These are phyloP conservation scores for Flaveria linearis DNA, from an alignment of 129 eudicot genomes.

Conservation along the genomic window DNA sequence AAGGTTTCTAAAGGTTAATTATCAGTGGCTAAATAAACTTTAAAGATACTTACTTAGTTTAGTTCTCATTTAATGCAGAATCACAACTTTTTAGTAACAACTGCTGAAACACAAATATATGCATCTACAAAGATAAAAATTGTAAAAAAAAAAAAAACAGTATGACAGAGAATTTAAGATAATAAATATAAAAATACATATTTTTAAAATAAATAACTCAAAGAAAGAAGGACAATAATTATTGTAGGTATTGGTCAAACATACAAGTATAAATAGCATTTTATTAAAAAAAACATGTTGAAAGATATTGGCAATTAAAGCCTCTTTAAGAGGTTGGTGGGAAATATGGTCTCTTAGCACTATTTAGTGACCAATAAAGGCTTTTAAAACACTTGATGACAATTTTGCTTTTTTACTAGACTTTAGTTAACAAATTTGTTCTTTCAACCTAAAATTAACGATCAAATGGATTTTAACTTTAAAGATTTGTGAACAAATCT, in stretches of 20 bases:
- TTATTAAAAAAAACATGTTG: not conserved
- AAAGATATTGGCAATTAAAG: not conserved
- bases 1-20: not conserved
- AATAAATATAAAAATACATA: not conserved
- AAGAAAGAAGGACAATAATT: not conserved
- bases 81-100: not conserved
- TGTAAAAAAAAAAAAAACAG: not conserved
- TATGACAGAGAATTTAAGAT: not conserved
- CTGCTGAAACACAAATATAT: not conserved
- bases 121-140: not conserved
- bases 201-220: not conserved
- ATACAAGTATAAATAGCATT: not conserved
- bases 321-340: not conserved
- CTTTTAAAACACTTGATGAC: not conserved
- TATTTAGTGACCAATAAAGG: not conserved
- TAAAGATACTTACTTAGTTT: too few relatives aligned
- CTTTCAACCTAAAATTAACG: not conserved
- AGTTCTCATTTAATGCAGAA: not conserved
- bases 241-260: not conserved
- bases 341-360: not conserved
- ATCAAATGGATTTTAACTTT: not conserved
- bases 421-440: not conserved
- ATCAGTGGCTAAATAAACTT: not conserved
- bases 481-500: not conserved
- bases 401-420: not conserved